phyloP scores from a whole-genome alignment of 2,329 filamentous ascomycete genomes.

The Phaeomoniella chlamydospora region DNA sequence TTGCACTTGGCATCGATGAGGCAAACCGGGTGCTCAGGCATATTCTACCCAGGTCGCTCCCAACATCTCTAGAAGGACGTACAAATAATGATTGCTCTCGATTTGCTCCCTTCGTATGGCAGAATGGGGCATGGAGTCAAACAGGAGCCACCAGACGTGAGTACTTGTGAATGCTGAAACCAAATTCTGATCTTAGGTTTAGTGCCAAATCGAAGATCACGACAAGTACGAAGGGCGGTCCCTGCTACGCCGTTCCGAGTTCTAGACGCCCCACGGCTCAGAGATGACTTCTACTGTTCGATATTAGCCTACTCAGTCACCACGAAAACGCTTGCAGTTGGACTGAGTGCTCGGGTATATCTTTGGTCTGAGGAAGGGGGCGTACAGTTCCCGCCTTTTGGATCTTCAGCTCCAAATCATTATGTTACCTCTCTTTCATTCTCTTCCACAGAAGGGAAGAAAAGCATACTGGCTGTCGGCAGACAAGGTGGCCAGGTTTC shows the following conservation, averaged over 20 bases:
- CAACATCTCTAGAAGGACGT: not conserved
- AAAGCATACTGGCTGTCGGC: conserved; percentile 72
- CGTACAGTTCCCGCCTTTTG: conserved; percentile 44
- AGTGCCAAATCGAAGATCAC: not conserved
- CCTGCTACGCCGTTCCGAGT: conserved; percentile 71
- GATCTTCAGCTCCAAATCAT: conserved; percentile 30
- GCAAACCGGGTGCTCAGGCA: conserved; percentile 47
- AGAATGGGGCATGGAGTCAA: conserved; percentile 22
- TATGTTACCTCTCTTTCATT: conserved; percentile 79
- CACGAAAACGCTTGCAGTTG: conserved; percentile 66
- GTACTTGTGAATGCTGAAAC: conserved; percentile 5
- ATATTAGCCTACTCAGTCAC: conserved; percentile 71
- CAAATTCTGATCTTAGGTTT: not conserved
- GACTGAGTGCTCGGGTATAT: conserved; percentile 65
- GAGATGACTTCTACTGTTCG: conserved; percentile 93
- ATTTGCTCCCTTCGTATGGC: conserved; percentile 21
- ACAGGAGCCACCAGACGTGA: conserved; percentile 17
- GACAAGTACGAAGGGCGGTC: conserved; percentile 29
- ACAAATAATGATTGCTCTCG: conserved; percentile 2
- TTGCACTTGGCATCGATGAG: conserved; percentile 68
- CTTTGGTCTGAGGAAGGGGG: conserved; percentile 71
- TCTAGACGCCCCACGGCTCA: conserved; percentile 73
- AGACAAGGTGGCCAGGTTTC: conserved; percentile 62
- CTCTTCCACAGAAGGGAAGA: conserved; percentile 61
- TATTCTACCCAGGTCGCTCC: not conserved